phyloP scores from a whole-genome alignment of 1,284 basidiomycete genomes.

The Sporisorium scitamineum region DNA sequence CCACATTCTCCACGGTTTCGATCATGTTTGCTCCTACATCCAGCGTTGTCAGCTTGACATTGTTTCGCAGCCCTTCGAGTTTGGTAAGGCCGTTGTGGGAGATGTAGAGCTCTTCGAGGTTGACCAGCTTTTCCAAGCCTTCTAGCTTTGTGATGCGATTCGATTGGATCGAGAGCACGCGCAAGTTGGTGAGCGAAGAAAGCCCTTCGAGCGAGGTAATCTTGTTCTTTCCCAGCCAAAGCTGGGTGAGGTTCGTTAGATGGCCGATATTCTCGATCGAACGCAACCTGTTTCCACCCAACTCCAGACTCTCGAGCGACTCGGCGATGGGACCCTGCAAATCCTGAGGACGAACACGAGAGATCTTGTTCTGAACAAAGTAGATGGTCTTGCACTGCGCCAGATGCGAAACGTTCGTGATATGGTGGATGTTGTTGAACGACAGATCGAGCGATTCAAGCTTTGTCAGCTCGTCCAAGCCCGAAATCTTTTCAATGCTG shows the following conservation, averaged over 20 bases:
- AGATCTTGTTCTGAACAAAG: conserved; percentile 96
- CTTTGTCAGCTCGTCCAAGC: conserved; percentile 72
- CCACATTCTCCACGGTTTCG: conserved; percentile 80
- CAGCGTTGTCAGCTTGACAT: conserved; percentile 79
- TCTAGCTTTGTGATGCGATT: conserved; percentile 92
- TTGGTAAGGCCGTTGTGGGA: conserved; percentile 90
- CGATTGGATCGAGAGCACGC: conserved; percentile 80
- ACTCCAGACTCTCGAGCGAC: conserved; percentile 85
- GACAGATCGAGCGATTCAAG: conserved; percentile 90
- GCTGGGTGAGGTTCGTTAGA: conserved; percentile 84
- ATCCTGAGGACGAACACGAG: conserved; percentile 76
- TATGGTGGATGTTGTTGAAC: conserved; percentile 83
- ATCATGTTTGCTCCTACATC: conserved; percentile 91
- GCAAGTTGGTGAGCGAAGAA: conserved; percentile 31
- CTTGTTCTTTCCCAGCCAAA: conserved; percentile 88
- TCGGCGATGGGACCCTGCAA: conserved; percentile 75
- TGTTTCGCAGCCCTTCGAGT: conserved; percentile 82
- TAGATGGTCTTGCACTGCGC: conserved; percentile 80
- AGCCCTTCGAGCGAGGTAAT: conserved; percentile 58
- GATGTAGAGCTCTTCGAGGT: conserved; percentile 89
- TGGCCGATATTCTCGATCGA: conserved; percentile 89
- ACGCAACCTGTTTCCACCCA: conserved; percentile 91
- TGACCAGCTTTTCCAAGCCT: conserved; percentile 73
- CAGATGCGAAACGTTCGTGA: conserved; percentile 73
- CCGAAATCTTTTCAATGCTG: conserved; percentile 73